Evolutionary conservation across 495 filamentous ascomycete genomes (phyloP).

Genomic region (Halenospora varia): DNA sequence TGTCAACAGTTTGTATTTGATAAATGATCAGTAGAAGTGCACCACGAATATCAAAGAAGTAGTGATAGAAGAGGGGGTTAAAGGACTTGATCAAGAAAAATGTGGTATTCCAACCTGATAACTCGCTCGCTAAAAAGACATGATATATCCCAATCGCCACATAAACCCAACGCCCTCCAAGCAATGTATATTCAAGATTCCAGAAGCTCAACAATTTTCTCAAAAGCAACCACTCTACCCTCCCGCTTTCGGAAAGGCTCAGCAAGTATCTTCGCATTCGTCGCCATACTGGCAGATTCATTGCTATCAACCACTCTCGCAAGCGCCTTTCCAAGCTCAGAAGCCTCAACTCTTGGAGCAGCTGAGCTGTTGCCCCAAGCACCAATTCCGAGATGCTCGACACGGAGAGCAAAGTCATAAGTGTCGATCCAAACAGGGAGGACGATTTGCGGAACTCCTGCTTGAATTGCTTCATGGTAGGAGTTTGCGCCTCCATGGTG

Average conservation of each 20-base stretch:
- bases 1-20: too few species aligned
- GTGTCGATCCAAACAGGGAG: constrained; percentile 48
- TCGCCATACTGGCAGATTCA: not conserved
- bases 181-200: too few species aligned
- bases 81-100: too few species aligned
- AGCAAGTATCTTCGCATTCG: constrained; percentile 8
- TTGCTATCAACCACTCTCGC: constrained; percentile 9
- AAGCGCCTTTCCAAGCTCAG: constrained; percentile 25
- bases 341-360: constrained; percentile 22
- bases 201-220: constrained; percentile 5
- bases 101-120: too few species aligned
- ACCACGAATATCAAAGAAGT: too few species aligned
- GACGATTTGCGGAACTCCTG: constrained; percentile 45
- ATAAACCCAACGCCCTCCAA: too few species aligned
- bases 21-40: too few species aligned
- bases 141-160: too few species aligned
- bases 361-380: constrained; percentile 39
- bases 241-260: not conserved
- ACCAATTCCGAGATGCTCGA: constrained; percentile 45
- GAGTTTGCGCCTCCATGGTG: constrained; percentile 51
- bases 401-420: constrained; percentile 44
- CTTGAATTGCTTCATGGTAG: constrained; percentile 48
- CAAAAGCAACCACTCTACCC: not conserved
- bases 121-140: too few species aligned
- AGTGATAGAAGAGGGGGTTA: too few species aligned